phyloP scores from a whole-genome alignment of 2,329 filamentous ascomycete species.

The Cladosporium sp. region DNA sequence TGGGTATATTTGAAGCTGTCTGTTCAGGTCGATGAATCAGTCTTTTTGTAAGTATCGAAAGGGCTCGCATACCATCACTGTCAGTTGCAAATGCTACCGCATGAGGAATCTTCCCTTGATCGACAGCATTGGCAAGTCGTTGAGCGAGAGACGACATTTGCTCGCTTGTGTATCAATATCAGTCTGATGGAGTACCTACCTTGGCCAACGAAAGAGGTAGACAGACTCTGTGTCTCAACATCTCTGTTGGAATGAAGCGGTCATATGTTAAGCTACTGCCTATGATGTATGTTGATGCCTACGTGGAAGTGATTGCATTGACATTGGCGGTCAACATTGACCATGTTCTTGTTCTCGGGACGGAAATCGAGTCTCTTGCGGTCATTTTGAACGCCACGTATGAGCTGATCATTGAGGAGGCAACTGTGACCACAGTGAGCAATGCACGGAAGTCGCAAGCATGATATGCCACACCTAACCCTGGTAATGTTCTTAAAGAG shows the following conservation, averaged over 20 bases:
- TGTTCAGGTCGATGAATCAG: slow-evolving; percentile 10
- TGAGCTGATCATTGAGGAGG: not conserved
- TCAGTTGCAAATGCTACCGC: slow-evolving; percentile 35
- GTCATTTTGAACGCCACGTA: not conserved
- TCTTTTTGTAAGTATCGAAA: not conserved
- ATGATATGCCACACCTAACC: not conserved
- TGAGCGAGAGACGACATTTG: slow-evolving; percentile 22
- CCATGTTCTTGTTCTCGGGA: not conserved
- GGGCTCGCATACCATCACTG: slow-evolving; percentile 27
- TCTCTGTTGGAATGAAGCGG: no score
- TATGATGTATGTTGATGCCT: not conserved
- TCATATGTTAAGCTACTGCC: not conserved
- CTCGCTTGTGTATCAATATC: not conserved
- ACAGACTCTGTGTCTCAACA: no score
- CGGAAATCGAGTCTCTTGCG: not conserved
- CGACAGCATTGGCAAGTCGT: not conserved
- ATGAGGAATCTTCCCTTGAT: slow-evolving; percentile 34
- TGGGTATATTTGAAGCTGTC: slow-evolving; percentile 35
- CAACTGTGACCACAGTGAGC: not conserved
- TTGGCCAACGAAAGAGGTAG: not conserved
- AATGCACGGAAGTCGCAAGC: not conserved
- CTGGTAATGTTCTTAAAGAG: not conserved
- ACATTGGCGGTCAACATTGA: not conserved
- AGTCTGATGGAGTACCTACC: not conserved
- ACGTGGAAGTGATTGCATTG: not conserved